Evolutionary conservation across 2,329 filamentous ascomycete genomes (phyloP).

Genomic region (Penicillium sp.): DNA sequence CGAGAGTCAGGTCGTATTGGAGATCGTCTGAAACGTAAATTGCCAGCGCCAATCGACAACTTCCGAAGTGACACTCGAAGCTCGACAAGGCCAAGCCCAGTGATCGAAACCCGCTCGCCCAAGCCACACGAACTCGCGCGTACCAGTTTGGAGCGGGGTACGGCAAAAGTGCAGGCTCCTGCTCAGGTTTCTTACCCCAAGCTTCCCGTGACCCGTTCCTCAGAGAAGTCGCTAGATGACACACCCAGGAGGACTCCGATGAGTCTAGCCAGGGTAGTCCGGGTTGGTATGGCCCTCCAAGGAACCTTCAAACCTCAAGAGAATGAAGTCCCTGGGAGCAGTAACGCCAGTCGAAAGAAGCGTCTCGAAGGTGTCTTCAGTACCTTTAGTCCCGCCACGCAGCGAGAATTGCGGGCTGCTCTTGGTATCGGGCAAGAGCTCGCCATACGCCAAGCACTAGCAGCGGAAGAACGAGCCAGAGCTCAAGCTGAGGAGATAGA

Average conservation of each 20-base stretch:
- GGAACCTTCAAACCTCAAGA: conserved; percentile 34
- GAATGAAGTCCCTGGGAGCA: conserved; percentile 13
- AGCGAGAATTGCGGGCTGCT: conserved; percentile 42
- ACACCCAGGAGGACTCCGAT: neutral
- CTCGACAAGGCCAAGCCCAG: conserved; percentile 23
- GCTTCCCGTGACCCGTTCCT: conserved; percentile 14
- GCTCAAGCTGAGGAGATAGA: conserved; percentile 3
- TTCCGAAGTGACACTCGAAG: conserved; percentile 20
- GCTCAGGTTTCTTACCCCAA: conserved; percentile 21
- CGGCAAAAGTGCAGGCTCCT: conserved; percentile 1
- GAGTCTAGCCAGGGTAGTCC: conserved; percentile 31
- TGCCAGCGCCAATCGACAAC: conserved; percentile 27
- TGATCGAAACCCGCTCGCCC: conserved; percentile 3
- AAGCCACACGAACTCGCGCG: neutral
- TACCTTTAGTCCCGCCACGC: conserved; percentile 43
- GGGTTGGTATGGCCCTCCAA: conserved; percentile 44
- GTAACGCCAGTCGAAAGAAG: conserved; percentile 23
- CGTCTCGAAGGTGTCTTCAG: conserved; percentile 42
- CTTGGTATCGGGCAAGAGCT: conserved; percentile 50
- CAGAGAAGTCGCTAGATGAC: conserved; percentile 10
- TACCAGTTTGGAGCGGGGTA: neutral
- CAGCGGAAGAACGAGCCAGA: conserved; percentile 3
- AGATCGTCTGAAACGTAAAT: conserved; percentile 33
- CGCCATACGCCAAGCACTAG: conserved; percentile 39
- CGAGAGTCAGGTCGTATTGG: conserved; percentile 33